A percentile compares a stretch with the other conserved stretches of the same genome.
Conservation (phyloP, 441 rosid genomes). For the Adansonia rubrostipa region DNA sequence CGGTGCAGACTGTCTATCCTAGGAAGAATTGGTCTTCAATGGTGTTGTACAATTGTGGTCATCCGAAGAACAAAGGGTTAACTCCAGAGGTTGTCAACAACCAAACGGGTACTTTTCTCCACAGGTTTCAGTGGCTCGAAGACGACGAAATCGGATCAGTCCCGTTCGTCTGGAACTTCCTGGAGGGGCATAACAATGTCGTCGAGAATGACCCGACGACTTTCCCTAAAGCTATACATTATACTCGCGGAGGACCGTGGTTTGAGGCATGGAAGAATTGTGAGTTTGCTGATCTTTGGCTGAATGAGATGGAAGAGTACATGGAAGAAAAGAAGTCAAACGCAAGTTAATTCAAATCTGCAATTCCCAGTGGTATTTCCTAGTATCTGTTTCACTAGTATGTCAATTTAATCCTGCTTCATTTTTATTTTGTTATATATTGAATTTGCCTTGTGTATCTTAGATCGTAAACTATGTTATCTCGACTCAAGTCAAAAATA, state of each 20-base stretch:
- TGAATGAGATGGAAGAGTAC: slow-evolving; percentile 72
- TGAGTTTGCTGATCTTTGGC: slow-evolving; percentile 94
- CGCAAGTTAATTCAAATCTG: slow-evolving; percentile 24
- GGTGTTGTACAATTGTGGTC: slow-evolving; percentile 94
- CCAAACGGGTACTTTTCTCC: slow-evolving; percentile 31
- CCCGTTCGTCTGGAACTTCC: slow-evolving; percentile 89
- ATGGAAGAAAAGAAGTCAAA: slow-evolving; percentile 39
- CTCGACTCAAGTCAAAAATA: too few relatives aligned
- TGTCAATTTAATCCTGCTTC: slow-evolving; percentile 1
- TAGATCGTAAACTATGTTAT: neutral
- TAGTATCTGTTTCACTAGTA: neutral
- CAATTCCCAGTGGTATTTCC: neutral
- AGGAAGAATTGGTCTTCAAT: slow-evolving; percentile 99
- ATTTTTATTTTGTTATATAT: neutral
- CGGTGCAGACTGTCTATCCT: slow-evolving; percentile 89
- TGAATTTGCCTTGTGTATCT: slow-evolving; percentile 7
- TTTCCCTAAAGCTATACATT: slow-evolving; percentile 81
- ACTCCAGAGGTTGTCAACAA: slow-evolving; percentile 34
- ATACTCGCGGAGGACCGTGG: slow-evolving; percentile 98
- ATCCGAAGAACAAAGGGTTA: slow-evolving; percentile 80
- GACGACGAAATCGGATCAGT: slow-evolving; percentile 87
- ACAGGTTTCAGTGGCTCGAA: slow-evolving; percentile 70
- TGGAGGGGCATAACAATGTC: slow-evolving; percentile 88
- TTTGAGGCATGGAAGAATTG: slow-evolving; percentile 95
- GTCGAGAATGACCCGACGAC: slow-evolving; percentile 64